Evolutionary conservation across 1,284 basidiomycete genomes (phyloP), one percentile per base, ranked within the genome.

Genomic region (Cryptococcus sp.): DNA sequence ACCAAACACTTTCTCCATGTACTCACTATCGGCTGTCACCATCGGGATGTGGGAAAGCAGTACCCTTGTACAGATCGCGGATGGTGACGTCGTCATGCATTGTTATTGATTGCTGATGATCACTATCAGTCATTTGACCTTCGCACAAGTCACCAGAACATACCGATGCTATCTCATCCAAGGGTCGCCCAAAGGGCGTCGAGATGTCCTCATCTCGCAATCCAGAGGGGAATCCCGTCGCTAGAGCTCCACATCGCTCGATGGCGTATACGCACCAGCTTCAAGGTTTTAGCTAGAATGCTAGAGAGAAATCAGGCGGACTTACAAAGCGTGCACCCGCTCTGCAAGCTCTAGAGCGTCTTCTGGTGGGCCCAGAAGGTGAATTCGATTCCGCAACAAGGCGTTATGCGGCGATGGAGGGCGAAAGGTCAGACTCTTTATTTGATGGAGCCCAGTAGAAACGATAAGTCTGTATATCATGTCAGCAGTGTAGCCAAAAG

Each of bases 271-370:
- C 66, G 6, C 68, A 66, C 76, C 76, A 78, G 66, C 74, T 74
- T 46, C 13, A 27, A 22, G 3, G 19, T 3, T 42, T n/a, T 4
- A 47, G 25, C 19, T 40, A 17, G 19, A 35, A 8, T 35, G 31
- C 31, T 35, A 35, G 31, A 35, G 31, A 8, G 31, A 35, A 35
- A 35, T 13, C 8, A 8, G 31, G 31, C 31, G 10, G 5, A 64
- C 74, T 65, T 44, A 76, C 71, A 78, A 78, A 2, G 70, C 68
- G 42, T 73, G 70, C 0, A 78, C 72, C 1, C 76, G 59, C 54
- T 78, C 74, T 1, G 69, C 76, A 13, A 78, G 62, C 50, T 78
- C 76, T 6, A 76, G 53, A 0, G 72, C 65, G 50, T 78, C 74
- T 49, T 72, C 71, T 0, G 74, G 70, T 16, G 76, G 72, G 8